A percentile compares a stretch with the other conserved stretches of the same genome.
These are phyloP conservation scores for Fraxinus platypoda DNA, from an alignment of 305 asterid species.

Conservation along the genomic window DNA sequence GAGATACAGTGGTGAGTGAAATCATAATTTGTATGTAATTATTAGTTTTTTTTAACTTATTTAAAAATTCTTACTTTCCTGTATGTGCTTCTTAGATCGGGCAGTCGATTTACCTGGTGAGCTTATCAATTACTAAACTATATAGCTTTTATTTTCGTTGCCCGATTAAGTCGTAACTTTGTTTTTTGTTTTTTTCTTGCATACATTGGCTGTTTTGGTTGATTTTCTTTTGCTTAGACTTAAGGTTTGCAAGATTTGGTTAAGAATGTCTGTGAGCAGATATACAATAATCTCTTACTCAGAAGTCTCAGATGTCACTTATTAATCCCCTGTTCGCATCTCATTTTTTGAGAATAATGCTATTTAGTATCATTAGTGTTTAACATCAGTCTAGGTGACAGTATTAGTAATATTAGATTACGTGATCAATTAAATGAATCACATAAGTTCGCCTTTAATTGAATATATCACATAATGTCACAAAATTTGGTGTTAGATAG, in stretches of 20 bases:
- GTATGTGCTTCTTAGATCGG: not conserved
- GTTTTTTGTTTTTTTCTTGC: not conserved
- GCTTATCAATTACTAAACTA: not conserved
- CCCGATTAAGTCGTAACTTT: not conserved
- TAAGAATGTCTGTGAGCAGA: not conserved
- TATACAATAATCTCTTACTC: not conserved
- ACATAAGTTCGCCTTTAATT: not conserved
- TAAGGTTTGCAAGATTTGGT: not conserved
- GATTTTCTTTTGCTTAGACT: not conserved
- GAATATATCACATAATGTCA: not conserved
- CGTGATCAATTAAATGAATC: not conserved
- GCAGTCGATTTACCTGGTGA: not conserved
- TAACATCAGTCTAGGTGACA: not conserved
- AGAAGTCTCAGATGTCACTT: not conserved
- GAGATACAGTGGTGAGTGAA: not conserved
- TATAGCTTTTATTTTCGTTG: not conserved
- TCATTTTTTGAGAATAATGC: not conserved
- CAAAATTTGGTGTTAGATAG: not conserved
- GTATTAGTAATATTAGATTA: too few relatives aligned
- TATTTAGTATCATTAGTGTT: too few relatives aligned
- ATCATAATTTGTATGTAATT: conserved; percentile 20
- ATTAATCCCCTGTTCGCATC: not conserved
- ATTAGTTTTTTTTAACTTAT: conserved; percentile 1
- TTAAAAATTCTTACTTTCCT: not conserved
- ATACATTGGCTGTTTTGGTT: not conserved